Evolutionary conservation across 352 stramenopile species (phyloP).

Genomic region (Phytophthora capsici): DNA sequence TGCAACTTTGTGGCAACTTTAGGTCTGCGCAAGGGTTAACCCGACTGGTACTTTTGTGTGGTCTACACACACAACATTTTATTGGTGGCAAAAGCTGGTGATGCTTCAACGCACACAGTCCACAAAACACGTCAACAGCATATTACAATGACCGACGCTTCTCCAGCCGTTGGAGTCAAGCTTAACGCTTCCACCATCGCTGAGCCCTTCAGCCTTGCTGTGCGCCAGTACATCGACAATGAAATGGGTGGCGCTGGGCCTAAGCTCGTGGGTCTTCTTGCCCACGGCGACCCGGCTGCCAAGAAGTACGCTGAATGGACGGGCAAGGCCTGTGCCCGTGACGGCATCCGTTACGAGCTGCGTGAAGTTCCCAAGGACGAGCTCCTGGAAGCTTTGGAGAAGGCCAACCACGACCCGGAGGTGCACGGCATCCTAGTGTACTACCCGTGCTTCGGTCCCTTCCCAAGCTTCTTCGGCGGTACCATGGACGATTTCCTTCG

Average conservation of each 20-base stretch:
- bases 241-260: slow-evolving; percentile 82
- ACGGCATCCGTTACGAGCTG: slow-evolving; percentile 98
- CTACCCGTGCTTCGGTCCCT: slow-evolving; percentile 98
- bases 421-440: slow-evolving; percentile 98
- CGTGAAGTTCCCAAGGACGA: slow-evolving; percentile 93
- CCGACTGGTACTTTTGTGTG: too few relatives aligned
- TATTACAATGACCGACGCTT: slow-evolving; percentile 18
- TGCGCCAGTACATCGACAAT: slow-evolving; percentile 81
- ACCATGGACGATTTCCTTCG: slow-evolving; percentile 98
- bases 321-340: slow-evolving; percentile 92
- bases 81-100: slow-evolving; percentile 5
- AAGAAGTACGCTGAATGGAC: slow-evolving; percentile 98
- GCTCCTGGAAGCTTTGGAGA: slow-evolving; percentile 92
- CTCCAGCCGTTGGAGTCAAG: slow-evolving; percentile 48
- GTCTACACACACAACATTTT: slow-evolving; percentile 4
- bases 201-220: slow-evolving; percentile 86
- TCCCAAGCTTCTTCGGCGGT: slow-evolving; percentile 96
- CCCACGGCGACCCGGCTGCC: slow-evolving; percentile 94
- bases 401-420: slow-evolving; percentile 93
- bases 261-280: slow-evolving; percentile 92
- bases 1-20: too few relatives aligned
- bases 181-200: slow-evolving; percentile 84
- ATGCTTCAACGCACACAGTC: slow-evolving; percentile 12
- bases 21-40: too few relatives aligned
- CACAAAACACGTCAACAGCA: slow-evolving; percentile 3